Conservation (phyloP, 371 early-diverging fungal genomes). For the Funneliformis caledonium region DNA sequence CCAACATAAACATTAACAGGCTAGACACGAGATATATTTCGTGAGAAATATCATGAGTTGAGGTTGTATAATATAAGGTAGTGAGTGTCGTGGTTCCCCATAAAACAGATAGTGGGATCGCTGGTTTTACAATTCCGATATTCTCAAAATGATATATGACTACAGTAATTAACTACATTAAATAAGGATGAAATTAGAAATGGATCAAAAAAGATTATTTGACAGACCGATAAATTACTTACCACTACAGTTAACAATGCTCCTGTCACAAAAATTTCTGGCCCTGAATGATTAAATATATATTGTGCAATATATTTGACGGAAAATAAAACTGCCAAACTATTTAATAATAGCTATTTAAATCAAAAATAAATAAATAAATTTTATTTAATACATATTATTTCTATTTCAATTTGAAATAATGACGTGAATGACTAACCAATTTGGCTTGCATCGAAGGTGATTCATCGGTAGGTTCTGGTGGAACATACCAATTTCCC, state of each 20-base stretch:
- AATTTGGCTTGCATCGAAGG: constrained; percentile 36
- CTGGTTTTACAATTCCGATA: constrained; percentile 35
- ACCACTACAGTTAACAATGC: constrained; percentile 36
- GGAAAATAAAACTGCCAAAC: constrained; percentile 36
- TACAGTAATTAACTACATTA: constrained; percentile 31
- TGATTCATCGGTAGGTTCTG: constrained; percentile 35
- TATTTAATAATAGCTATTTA: constrained; percentile 19
- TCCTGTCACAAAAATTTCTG: constrained; percentile 38
- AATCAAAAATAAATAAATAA: background rate
- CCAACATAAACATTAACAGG: constrained; percentile 37
- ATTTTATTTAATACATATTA: background rate
- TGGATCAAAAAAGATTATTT: background rate
- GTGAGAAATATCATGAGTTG: constrained; percentile 36
- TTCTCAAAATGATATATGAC: constrained; percentile 40
- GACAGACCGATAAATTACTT: background rate
- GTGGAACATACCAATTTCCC: constrained; percentile 39
- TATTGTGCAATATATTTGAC: constrained; percentile 41
- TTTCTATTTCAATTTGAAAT: background rate
- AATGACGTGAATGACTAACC: constrained; percentile 14
- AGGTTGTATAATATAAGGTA: constrained; percentile 28
- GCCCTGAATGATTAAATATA: constrained; percentile 30
- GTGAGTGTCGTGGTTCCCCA: constrained; percentile 36
- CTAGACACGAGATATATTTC: constrained; percentile 37
- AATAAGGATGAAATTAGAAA: background rate
- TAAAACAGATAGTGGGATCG: constrained; percentile 32